A percentile compares a stretch with the other conserved stretches of the same genome.
These are phyloP conservation scores for Penicillium dipodomyicola DNA, from an alignment of 495 filamentous ascomycete species.

Conservation along the genomic window DNA sequence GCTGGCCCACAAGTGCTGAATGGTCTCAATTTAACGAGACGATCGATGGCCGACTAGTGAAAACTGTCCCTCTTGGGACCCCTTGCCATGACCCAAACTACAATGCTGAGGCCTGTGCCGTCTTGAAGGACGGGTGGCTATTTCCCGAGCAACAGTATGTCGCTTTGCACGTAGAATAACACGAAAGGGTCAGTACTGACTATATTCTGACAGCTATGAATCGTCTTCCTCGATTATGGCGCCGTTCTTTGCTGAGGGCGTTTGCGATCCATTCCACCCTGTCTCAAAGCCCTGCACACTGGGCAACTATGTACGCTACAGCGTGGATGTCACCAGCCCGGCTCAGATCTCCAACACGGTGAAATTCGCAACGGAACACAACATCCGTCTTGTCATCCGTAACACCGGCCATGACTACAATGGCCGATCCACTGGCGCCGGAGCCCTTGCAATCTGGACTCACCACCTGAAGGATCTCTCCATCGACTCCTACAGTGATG, in stretches of 20 bases:
- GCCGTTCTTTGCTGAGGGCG: slow-evolving; percentile 42
- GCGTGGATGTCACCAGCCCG: slow-evolving; percentile 36
- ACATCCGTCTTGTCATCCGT: slow-evolving; percentile 61
- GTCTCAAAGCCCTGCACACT: slow-evolving; percentile 50
- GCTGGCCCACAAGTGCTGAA: slow-evolving; percentile 42
- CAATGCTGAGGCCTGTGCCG: slow-evolving; percentile 29
- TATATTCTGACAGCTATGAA: slow-evolving; percentile 21
- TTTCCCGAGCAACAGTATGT: slow-evolving; percentile 35
- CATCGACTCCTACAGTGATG: slow-evolving; percentile 35
- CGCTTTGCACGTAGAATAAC: background rate
- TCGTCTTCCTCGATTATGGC: slow-evolving; percentile 45
- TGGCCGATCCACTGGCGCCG: slow-evolving; percentile 57
- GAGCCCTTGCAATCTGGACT: slow-evolving; percentile 55
- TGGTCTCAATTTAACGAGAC: slow-evolving; percentile 47
- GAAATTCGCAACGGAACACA: slow-evolving; percentile 50
- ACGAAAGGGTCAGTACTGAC: background rate
- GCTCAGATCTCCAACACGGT: slow-evolving; percentile 36
- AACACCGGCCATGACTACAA: slow-evolving; percentile 61
- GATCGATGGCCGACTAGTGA: slow-evolving; percentile 43
- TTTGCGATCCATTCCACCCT: slow-evolving; percentile 57
- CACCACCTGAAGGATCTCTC: slow-evolving; percentile 52
- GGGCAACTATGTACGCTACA: slow-evolving; percentile 57
- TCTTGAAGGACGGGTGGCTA: slow-evolving; percentile 30
- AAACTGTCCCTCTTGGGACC: slow-evolving; percentile 42
- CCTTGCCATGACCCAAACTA: slow-evolving; percentile 48